Base-by-base conservation (phyloP, 164 flowering plant genomes). In the Kalanchoe fedtschenkoi region DNA sequence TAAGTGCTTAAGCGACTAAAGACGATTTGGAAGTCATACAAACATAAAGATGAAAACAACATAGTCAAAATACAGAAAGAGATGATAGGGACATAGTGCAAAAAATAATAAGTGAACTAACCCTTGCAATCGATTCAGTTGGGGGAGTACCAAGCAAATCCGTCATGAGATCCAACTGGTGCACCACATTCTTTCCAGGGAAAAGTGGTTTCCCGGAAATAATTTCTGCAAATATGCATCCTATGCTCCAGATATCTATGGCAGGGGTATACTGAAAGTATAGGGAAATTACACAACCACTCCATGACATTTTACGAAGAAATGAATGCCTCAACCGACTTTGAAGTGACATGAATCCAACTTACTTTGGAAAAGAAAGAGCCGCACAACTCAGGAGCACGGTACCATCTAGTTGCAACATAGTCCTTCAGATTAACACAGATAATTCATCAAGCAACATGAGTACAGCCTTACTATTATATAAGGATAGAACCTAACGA, bases 101-200 rank as follows among this genome's bases (percentile, higher is more conserved):
- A 33, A 1, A 2, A 33, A 32, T 24, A 58, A 34, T n/a, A 37
- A 32, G 53, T 39, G 16, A 34, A 34, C 66, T 34, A 83, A 91
- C 98, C 82, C 86, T 82, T 57, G 96, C 83, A 28, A 87, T 81
- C 37, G 91, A 86, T 68, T 91, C 98, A 58, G 86, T 38, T 13
- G 95, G 81, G 38, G 98, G 98, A 39, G 96, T 85, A 21, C 98
- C 98, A 71, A 91, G 98, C 57, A 91, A 79, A 71, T 91, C 97
- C 14, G 97, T 91, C 84, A 91, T 91, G 74, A 91, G 71, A 77
- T 91, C 97, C 75, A 91, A 70, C 80, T 89, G 98, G 70, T 91
- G 98, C 62, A 89, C 98, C 61, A 89, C 96, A 82, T 89, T 85
- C 78, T 89, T 91, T 41, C 98, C 96, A 73, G 98, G 98, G 71